phyloP scores from a whole-genome alignment of 257 asterid species.

The Fraxinus americana region DNA sequence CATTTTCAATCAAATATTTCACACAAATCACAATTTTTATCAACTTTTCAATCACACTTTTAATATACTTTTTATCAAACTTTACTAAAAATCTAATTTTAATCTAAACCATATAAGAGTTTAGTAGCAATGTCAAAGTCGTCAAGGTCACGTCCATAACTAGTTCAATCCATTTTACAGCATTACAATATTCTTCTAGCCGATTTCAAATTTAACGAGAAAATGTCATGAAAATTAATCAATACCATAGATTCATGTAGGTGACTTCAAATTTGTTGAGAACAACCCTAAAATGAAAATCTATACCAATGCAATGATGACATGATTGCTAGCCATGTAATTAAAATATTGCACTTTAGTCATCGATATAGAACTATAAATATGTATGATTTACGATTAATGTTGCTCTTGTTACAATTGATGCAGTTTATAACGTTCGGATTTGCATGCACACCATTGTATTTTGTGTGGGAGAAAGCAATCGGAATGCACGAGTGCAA shows the following conservation, averaged over 20 bases:
- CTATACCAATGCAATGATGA: too few species aligned
- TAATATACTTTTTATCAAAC: too few species aligned
- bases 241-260: not conserved
- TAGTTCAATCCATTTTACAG: not conserved
- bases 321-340: not conserved
- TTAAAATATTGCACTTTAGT: not conserved
- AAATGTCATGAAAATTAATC: too few species aligned
- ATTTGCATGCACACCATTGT: constrained; percentile 42
- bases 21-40: too few species aligned
- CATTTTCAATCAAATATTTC: too few species aligned
- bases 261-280: not conserved
- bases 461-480: constrained; percentile 44
- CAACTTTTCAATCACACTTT: too few species aligned
- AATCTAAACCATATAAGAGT: too few species aligned
- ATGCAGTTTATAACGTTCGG: constrained; percentile 43
- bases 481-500: constrained; percentile 43
- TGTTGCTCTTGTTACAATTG: not conserved
- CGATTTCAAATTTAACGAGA: not conserved
- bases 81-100: too few species aligned
- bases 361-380: too few species aligned
- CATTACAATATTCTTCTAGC: not conserved
- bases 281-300: not conserved
- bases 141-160: too few species aligned
- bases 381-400: not conserved
- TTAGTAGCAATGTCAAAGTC: too few species aligned